Evolutionary conservation across 805 yeast species (phyloP), one percentile per base, ranked within the genome.

Genomic region (Saccharomycopsis microspora): DNA sequence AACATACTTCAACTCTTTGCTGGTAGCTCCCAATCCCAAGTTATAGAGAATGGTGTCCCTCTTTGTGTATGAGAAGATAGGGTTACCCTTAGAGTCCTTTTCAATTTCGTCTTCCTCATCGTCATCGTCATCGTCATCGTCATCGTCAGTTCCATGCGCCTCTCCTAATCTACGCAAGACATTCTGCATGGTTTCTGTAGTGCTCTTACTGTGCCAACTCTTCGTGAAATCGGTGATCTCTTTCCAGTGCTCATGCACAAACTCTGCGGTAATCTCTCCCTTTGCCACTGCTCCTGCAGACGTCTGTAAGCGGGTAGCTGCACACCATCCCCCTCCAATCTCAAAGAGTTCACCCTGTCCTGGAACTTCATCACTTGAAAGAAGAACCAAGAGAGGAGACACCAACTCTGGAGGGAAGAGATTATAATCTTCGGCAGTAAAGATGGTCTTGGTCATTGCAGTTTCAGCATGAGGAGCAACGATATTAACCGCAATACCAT

Each of bases 401-500:
- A 90, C 96, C 64, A 79, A 86, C 45, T 80, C 76, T 4, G 97
- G 89, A 57, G 85, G 86, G 66, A 82, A 87, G 57, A 81, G 78
- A 66, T 86, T 85, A 57, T 82, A 75, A 65, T 90, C 95, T 52
- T 78, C 79, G 43, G 80, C 82, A 43, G 78, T 75, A 68, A 90
- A 85, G 43, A 90, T 80, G 4, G 95, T 84, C 59, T 78, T 76
- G 32, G 98, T 90, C 98, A 90, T 90, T 49, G 94, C 89, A 41
- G 98, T 90, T 60, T 90, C 97, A 32, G 97, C 97, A 63, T 90
- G 96, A 46, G 98, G 98, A 31, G 98, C 97, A 63, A 88, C 80
- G 36, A 79, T 76, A 61, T 89, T 85, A 49, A 80, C 89, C 58
- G 72, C 71, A 56, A 90, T 87, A 60, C 82, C 78, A 59, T 70